Percentiles rank a stretch among this genome's conserved stretches.
These are phyloP conservation scores for Termitomyces sp. DNA, from an alignment of 768 basidiomycete species.

Conservation along the genomic window DNA sequence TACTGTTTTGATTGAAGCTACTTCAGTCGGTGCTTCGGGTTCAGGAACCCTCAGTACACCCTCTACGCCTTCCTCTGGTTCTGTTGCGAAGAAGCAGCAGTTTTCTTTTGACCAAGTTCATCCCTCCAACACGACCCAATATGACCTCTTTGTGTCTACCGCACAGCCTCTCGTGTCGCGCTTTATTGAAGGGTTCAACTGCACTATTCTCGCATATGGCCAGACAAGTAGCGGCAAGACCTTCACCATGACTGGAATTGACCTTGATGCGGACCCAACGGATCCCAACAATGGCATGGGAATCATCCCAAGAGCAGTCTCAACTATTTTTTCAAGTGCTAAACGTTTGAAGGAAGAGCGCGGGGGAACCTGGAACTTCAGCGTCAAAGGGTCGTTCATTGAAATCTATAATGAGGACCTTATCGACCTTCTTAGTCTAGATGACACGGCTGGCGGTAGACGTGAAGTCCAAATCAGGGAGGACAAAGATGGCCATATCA, in stretches of 20 bases:
- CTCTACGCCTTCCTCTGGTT: conserved; percentile 34
- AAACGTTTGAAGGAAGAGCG: conserved; percentile 75
- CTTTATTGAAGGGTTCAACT: conserved; percentile 93
- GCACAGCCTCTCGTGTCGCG: conserved; percentile 80
- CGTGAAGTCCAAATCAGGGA: conserved; percentile 94
- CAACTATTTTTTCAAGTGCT: conserved; percentile 77
- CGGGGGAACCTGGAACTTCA: conserved; percentile 68
- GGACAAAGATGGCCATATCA: conserved; percentile 94
- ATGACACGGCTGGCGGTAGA: conserved; percentile 57
- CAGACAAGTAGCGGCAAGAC: conserved; percentile 97
- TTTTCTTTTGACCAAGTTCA: conserved; percentile 97
- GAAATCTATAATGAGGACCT: conserved; percentile 99
- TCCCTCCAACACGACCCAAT: conserved; percentile 77
- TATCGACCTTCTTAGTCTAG: conserved; percentile 83
- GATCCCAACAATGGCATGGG: conserved; percentile 84
- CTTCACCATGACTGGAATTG: conserved; percentile 95
- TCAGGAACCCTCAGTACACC: conserved; percentile 45
- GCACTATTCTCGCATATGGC: conserved; percentile 96
- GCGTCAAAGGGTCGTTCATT: conserved; percentile 86
- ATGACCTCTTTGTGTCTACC: conserved; percentile 79
- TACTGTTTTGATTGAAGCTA: conserved; percentile 78
- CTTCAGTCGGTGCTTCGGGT: conserved; percentile 42
- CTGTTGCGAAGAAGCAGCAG: conserved; percentile 67
- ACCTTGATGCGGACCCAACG: conserved; percentile 82
- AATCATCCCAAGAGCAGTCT: conserved; percentile 91